Evolutionary conservation across 371 early-diverging fungal species (phyloP).

Genomic region (Smittium culicis): DNA sequence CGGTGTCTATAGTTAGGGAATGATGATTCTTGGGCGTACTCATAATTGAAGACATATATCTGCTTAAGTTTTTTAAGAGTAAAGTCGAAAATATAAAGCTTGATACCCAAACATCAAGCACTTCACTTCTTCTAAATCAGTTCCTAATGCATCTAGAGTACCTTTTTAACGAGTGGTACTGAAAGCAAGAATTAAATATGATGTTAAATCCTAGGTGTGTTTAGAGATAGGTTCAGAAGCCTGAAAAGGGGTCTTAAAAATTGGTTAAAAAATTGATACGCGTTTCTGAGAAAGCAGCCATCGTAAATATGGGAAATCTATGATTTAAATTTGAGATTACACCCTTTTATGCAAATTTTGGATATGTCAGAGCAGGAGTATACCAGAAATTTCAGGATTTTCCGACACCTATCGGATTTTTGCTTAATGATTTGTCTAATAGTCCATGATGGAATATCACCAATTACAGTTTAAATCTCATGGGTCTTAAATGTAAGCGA

Average conservation of each 20-base stretch:
- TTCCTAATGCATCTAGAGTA: background rate
- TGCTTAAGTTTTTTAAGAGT: background rate
- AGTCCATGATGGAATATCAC: too few species aligned
- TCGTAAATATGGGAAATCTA: background rate
- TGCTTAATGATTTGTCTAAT: too few species aligned
- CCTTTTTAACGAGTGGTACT: background rate
- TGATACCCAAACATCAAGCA: background rate
- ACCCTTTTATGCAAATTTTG: background rate
- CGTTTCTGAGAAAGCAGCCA: background rate
- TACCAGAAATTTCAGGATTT: too few species aligned
- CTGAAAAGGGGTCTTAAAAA: background rate
- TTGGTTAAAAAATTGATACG: background rate
- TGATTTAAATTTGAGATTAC: background rate
- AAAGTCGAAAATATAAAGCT: background rate
- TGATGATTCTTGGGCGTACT: background rate
- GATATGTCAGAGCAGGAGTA: too few species aligned
- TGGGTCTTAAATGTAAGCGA: too few species aligned
- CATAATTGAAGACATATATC: background rate
- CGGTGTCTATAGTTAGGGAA: background rate
- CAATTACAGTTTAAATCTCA: too few species aligned
- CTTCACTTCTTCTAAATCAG: background rate
- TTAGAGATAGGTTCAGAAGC: background rate
- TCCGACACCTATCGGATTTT: too few species aligned
- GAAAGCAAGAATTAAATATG: background rate
- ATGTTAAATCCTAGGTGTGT: background rate